These are phyloP conservation scores for Penicillium verrucosum DNA, from an alignment of 2,329 filamentous ascomycete genomes.

Conservation along the genomic window DNA sequence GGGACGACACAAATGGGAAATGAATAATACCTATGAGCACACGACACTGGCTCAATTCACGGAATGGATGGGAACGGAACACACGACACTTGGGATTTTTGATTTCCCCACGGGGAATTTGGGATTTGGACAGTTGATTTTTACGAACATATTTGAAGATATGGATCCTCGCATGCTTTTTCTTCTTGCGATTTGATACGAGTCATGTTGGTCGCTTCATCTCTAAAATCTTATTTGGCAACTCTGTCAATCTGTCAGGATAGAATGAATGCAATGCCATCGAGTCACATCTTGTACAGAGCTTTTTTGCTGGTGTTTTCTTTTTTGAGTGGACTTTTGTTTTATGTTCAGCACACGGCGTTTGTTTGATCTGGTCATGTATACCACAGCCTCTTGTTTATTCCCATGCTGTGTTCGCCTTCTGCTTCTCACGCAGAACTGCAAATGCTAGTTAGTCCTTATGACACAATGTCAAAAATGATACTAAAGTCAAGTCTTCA, in stretches of 20 bases:
- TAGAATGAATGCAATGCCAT: background rate
- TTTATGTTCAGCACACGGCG: background rate
- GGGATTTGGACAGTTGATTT: constrained; percentile 15
- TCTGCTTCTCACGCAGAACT: background rate
- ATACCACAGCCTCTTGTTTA: constrained; percentile 1
- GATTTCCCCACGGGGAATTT: constrained; percentile 3
- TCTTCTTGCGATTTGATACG: background rate
- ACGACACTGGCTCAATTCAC: constrained; percentile 12
- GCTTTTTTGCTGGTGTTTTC: background rate
- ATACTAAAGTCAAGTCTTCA: background rate
- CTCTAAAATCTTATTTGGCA: background rate
- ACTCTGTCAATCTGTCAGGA: background rate
- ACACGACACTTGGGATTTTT: constrained; percentile 16
- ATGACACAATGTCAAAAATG: background rate
- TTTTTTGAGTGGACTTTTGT: background rate
- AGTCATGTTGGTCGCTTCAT: background rate
- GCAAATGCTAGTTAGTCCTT: background rate
- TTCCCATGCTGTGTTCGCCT: background rate
- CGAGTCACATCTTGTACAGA: constrained; percentile 2
- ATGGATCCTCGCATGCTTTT: constrained; percentile 7
- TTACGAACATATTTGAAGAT: constrained; percentile 20
- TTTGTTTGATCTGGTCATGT: background rate
- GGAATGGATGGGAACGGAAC: constrained; percentile 18
- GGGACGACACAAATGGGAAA: constrained; percentile 26
- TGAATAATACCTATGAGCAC: constrained; percentile 24